Percentiles rank a stretch among this genome's conserved stretches.
These are phyloP conservation scores for Coprinopsis cinerea DNA, from an alignment of 768 basidiomycete species.

Conservation along the genomic window DNA sequence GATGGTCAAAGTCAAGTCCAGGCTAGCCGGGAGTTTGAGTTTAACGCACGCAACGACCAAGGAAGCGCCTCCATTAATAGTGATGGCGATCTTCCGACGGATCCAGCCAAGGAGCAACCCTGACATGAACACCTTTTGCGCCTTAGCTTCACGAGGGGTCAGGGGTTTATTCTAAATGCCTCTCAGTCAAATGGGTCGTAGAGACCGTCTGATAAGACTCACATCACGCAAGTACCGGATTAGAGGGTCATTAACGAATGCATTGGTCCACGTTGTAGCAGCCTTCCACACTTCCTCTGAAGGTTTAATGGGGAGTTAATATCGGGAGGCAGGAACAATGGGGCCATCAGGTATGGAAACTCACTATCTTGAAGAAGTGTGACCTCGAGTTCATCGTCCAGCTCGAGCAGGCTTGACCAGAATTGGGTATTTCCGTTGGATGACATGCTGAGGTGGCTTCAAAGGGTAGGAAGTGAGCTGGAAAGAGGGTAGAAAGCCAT, in stretches of 20 bases:
- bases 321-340: constrained; percentile 4
- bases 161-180: not conserved
- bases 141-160: not conserved
- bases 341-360: not conserved
- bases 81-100: constrained; percentile 18
- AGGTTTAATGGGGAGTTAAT: constrained; percentile 5
- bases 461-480: no score
- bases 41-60: constrained; percentile 19
- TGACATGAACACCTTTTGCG: constrained; percentile 1
- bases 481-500: not conserved
- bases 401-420: constrained; percentile 2
- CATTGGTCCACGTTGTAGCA: constrained; percentile 17
- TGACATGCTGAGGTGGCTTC: not conserved
- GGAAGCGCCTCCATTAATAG: constrained; percentile 18
- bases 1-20: not conserved
- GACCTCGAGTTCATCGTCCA: not conserved
- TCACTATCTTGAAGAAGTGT: constrained; percentile 7
- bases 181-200: not conserved
- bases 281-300: constrained; percentile 20
- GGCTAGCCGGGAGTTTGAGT: not conserved
- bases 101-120: constrained; percentile 14
- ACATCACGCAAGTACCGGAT: constrained; percentile 14
- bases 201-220: not conserved
- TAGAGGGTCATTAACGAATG: constrained; percentile 18
- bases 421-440: not conserved